Base-by-base conservation (phyloP, 2,329 filamentous ascomycete genomes). In the Microsporum canis region DNA sequence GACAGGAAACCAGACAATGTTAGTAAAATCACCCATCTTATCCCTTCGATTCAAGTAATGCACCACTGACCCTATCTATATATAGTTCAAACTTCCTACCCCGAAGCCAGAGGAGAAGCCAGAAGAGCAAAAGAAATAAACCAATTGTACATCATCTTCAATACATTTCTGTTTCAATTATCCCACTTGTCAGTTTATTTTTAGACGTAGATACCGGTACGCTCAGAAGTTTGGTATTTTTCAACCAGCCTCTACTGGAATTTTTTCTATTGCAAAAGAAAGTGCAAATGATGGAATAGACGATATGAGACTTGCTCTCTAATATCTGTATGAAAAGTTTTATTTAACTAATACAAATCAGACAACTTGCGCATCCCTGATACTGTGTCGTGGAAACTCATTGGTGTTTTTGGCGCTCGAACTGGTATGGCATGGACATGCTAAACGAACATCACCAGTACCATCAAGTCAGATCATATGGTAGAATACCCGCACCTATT, bases 21-120 rank as follows among this genome's bases (percentile, higher is more conserved):
- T 73, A 68, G 71, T 82, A 76, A 23, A 23, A 23, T 12, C n/a
- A 59, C 47, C 10, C n/a, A 38, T 31, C 12, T 14, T 49, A n/a
- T 39, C 36, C n/a, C 36, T 51, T 49, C 31, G 2, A 2, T 17
- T 4, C 6, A n/a, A 61, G 45, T 17, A 55, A 6, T 3, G 4
- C 59, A 34, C 23, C 63, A 17, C 56, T 39, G 17, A 49, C 45
- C 23, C 2, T 41, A 47, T 47, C 36, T 17, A n/a, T 17, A 2
- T 62, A 64, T 67, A 86, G 73, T 97, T 97, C 82, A 96, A 96
- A 79, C 81, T 99, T 65, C 94, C 95, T 33, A 96, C 88, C 57
- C 89, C 94, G 59, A 95, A 96, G 80, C 92, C 94, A 3, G 94
- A 99, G 78, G 87, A 89, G 71, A 90, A 90, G 80, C 86, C 88